Evolutionary conservation across 2,329 filamentous ascomycete genomes (phyloP).

Genomic region (Huntiella omanensis): DNA sequence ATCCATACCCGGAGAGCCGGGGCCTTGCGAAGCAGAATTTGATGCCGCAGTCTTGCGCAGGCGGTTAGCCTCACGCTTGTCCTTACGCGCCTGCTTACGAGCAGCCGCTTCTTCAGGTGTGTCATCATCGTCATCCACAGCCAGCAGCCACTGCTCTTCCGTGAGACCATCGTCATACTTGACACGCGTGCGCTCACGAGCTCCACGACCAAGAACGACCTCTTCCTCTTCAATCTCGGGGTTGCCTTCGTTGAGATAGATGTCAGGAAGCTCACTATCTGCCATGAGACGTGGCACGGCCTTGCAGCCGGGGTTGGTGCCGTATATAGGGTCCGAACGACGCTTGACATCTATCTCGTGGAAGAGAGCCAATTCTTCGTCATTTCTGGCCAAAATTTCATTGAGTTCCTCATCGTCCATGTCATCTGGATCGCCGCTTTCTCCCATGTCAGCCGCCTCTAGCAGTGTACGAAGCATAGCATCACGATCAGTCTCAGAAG

Average conservation of each 20-base stretch:
- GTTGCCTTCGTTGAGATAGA: constrained; percentile 77
- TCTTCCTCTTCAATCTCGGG: constrained; percentile 65
- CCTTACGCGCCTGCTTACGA: constrained; percentile 70
- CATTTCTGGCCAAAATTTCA: constrained; percentile 75
- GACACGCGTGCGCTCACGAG: constrained; percentile 83
- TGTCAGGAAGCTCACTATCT: constrained; percentile 78
- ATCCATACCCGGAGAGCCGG: constrained; percentile 59
- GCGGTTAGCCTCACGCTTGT: constrained; percentile 61
- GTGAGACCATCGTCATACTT: constrained; percentile 94
- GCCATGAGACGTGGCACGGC: constrained; percentile 60
- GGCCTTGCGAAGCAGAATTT: constrained; percentile 37
- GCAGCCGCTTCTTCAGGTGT: constrained; percentile 81
- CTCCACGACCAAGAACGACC: constrained; percentile 61
- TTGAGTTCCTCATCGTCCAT: constrained; percentile 98
- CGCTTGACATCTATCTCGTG: constrained; percentile 69
- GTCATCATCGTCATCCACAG: constrained; percentile 92
- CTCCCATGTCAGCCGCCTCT: constrained; percentile 58
- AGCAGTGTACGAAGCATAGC: constrained; percentile 87
- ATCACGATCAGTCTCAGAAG: constrained; percentile 93
- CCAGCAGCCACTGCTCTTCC: constrained; percentile 97
- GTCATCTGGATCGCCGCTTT: constrained; percentile 65
- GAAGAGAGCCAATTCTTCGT: constrained; percentile 61
- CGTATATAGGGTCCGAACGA: constrained; percentile 46
- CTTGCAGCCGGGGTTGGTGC: constrained; percentile 42
- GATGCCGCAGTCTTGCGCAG: constrained; percentile 32